Conservation (phyloP, 148 eudicot genomes). For the Simmondsia chinensis region DNA sequence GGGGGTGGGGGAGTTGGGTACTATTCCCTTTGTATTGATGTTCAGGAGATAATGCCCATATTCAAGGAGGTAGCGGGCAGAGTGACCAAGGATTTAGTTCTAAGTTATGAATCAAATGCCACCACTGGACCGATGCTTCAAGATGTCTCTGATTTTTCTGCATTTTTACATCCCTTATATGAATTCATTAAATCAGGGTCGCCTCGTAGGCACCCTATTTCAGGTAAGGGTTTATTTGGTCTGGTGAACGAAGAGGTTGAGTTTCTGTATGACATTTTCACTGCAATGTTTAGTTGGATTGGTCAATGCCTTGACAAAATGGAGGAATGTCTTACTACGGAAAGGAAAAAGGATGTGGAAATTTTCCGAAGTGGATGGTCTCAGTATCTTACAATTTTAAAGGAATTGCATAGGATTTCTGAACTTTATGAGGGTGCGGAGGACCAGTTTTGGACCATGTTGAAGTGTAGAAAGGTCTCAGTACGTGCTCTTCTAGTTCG, state of each 20-base stretch:
- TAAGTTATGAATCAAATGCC: slow-evolving; percentile 7
- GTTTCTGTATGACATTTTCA: slow-evolving; percentile 24
- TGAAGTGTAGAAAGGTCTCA: slow-evolving; percentile 41
- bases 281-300: slow-evolving; percentile 27
- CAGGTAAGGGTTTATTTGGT: slow-evolving; percentile 4
- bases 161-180: slow-evolving; percentile 40
- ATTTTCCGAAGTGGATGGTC: slow-evolving; percentile 23
- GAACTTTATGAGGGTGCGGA: slow-evolving; percentile 33
- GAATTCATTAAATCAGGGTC: slow-evolving; percentile 14
- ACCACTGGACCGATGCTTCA: slow-evolving; percentile 10
- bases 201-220: slow-evolving; percentile 4
- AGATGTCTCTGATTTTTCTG: slow-evolving; percentile 56
- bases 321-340: slow-evolving; percentile 16
- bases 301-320: slow-evolving; percentile 34
- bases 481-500: slow-evolving; percentile 38
- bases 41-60: slow-evolving; percentile 44
- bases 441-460: slow-evolving; percentile 34
- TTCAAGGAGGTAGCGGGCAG: slow-evolving; percentile 42
- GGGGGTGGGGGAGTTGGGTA: slow-evolving; percentile 2
- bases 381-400: slow-evolving; percentile 59
- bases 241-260: slow-evolving; percentile 25
- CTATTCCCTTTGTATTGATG: slow-evolving; percentile 3
- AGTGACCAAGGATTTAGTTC: slow-evolving; percentile 24
- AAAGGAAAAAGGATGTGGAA: slow-evolving; percentile 19
- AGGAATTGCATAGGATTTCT: slow-evolving; percentile 46